phyloP scores from a whole-genome alignment of 2,329 filamentous ascomycete genomes.

The Penicillium sp. region DNA sequence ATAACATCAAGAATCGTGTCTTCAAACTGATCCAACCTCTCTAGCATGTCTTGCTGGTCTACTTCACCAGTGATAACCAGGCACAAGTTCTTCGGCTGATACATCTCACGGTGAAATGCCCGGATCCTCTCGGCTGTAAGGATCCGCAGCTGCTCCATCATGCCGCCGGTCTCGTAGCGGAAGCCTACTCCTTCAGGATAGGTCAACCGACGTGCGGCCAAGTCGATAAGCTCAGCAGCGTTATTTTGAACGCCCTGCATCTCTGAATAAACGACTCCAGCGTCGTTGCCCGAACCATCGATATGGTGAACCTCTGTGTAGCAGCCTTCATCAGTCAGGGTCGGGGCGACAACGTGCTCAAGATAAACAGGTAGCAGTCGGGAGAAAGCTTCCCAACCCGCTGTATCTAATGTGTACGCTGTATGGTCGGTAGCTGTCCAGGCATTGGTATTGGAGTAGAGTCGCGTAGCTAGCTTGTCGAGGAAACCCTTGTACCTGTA shows the following conservation, averaged over 20 bases:
- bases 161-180: slow-evolving; percentile 95
- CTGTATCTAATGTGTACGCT: slow-evolving; percentile 91
- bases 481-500: slow-evolving; percentile 95
- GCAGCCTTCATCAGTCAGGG: slow-evolving; percentile 88
- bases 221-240: slow-evolving; percentile 83
- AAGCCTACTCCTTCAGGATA: slow-evolving; percentile 93
- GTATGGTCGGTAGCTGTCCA: slow-evolving; percentile 98
- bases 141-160: slow-evolving; percentile 88
- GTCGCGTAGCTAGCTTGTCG: slow-evolving; percentile 89
- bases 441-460: slow-evolving; percentile 93
- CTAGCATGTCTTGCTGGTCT: slow-evolving; percentile 77
- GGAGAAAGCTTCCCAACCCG: slow-evolving; percentile 95
- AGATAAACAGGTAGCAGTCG: slow-evolving; percentile 94
- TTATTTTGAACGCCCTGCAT: slow-evolving; percentile 96
- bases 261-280: slow-evolving; percentile 96
- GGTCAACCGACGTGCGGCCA: slow-evolving; percentile 76
- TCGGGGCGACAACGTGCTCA: slow-evolving; percentile 90
- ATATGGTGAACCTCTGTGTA: slow-evolving; percentile 97
- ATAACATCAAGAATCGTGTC: slow-evolving; percentile 82
- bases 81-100: slow-evolving; percentile 94
- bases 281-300: slow-evolving; percentile 91
- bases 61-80: slow-evolving; percentile 91
- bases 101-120: slow-evolving; percentile 96
- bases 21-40: slow-evolving; percentile 87
- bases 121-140: slow-evolving; percentile 88